These are phyloP conservation scores for Chaetomium sp. DNA, from an alignment of 2,329 filamentous ascomycete species.

Conservation along the genomic window DNA sequence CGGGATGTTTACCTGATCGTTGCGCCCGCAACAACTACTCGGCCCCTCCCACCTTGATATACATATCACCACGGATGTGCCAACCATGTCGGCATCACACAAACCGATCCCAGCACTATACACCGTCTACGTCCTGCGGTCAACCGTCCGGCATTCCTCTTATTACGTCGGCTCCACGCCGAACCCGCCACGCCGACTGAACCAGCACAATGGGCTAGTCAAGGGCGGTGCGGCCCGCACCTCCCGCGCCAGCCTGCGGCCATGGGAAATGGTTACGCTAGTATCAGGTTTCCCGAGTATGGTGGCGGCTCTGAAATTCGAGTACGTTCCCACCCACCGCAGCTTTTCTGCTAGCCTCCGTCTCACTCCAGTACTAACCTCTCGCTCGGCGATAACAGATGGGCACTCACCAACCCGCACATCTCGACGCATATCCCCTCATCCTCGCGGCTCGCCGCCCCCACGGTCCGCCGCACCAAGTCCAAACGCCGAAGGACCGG, in stretches of 20 bases:
- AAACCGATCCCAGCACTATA: constrained; percentile 80
- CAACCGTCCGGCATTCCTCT: constrained; percentile 62
- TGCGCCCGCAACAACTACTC: too few species aligned
- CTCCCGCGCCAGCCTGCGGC: constrained; percentile 58
- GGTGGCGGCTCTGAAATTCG: constrained; percentile 86
- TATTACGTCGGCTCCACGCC: constrained; percentile 92
- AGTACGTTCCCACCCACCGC: constrained; percentile 48
- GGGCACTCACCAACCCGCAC: constrained; percentile 87
- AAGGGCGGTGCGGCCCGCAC: constrained; percentile 80
- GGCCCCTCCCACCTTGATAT: not conserved
- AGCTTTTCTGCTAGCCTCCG: not conserved
- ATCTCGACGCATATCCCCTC: constrained; percentile 69
- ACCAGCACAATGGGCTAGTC: constrained; percentile 82
- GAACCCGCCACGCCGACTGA: constrained; percentile 74
- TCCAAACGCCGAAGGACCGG: constrained; percentile 45
- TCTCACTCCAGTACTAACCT: not conserved
- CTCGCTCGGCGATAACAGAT: constrained; percentile 45
- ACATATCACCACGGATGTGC: not conserved
- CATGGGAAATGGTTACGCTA: constrained; percentile 86
- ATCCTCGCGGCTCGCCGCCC: constrained; percentile 50
- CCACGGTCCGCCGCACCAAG: constrained; percentile 40
- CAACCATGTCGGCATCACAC: constrained; percentile 25
- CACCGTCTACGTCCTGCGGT: constrained; percentile 86
- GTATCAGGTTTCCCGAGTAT: constrained; percentile 85
- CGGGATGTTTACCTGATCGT: too few species aligned